Conservation (phyloP, 495 filamentous ascomycete genomes). For the Xylona heveae region DNA sequence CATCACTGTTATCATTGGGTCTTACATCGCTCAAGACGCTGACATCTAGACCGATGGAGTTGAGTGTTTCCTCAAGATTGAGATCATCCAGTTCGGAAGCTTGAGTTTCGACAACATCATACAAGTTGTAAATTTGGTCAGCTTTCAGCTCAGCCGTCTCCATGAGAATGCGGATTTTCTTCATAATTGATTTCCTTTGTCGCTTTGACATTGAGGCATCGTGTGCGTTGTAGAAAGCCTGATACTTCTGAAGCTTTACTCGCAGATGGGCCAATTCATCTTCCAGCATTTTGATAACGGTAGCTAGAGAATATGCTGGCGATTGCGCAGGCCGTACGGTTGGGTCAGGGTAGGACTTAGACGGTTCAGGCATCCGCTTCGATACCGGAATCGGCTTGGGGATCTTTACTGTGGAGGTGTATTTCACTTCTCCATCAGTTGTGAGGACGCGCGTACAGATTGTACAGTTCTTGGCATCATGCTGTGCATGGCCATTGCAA, state of each 20-base stretch:
- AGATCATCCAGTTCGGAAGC: slow-evolving; percentile 43
- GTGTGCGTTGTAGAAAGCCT: slow-evolving; percentile 39
- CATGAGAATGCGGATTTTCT: slow-evolving; percentile 40
- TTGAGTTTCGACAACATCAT: slow-evolving; percentile 76
- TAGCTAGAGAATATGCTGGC: slow-evolving; percentile 55
- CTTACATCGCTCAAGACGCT: too few species aligned
- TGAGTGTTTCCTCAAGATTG: slow-evolving; percentile 40
- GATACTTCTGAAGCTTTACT: slow-evolving; percentile 33
- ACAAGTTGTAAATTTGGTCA: slow-evolving; percentile 75
- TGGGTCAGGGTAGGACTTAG: slow-evolving; percentile 38
- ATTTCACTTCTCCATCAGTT: slow-evolving; percentile 4
- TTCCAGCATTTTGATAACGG: slow-evolving; percentile 54
- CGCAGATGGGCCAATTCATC: slow-evolving; percentile 68
- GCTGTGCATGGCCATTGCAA: slow-evolving; percentile 30
- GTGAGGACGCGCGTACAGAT: slow-evolving; percentile 11
- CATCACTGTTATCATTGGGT: too few species aligned
- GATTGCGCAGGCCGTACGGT: slow-evolving; percentile 58
- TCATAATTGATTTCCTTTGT: slow-evolving; percentile 39
- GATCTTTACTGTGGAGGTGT: slow-evolving; percentile 36
- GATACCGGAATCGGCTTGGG: slow-evolving; percentile 52
- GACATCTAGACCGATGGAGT: slow-evolving; percentile 29
- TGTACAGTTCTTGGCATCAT: slow-evolving; percentile 14
- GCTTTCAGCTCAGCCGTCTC: slow-evolving; percentile 52
- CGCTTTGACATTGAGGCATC: slow-evolving; percentile 49
- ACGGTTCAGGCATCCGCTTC: slow-evolving; percentile 31